A percentile compares a stretch with the other conserved stretches of the same genome.
phyloP scores from a whole-genome alignment of 805 yeast species.

The Candida ulmi region DNA sequence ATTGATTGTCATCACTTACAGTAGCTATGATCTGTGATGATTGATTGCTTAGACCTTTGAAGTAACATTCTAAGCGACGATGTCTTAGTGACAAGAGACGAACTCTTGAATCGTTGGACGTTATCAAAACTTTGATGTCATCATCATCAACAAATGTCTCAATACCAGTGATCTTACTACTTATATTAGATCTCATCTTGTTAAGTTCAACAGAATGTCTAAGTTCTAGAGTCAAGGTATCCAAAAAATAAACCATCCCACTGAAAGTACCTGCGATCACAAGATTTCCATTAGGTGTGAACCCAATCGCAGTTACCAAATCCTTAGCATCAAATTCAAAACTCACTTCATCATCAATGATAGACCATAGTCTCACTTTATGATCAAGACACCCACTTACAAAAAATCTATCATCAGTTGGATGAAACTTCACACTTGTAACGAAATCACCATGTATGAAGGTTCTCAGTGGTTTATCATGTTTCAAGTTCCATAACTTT shows the following conservation, averaged over 20 bases:
- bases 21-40: constrained; percentile 70
- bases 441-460: constrained; percentile 79
- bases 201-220: constrained; percentile 40
- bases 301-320: constrained; percentile 67
- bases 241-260: constrained; percentile 58
- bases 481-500: constrained; percentile 78
- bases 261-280: constrained; percentile 72
- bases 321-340: constrained; percentile 57
- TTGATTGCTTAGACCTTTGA: constrained; percentile 68
- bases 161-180: constrained; percentile 74
- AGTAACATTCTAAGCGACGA: constrained; percentile 54
- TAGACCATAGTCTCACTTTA: constrained; percentile 74
- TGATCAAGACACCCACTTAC: constrained; percentile 78
- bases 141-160: constrained; percentile 37
- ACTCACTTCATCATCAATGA: constrained; percentile 63
- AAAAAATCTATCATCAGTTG: constrained; percentile 82
- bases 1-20: constrained; percentile 47
- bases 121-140: constrained; percentile 45
- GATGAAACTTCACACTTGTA: constrained; percentile 75
- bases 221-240: constrained; percentile 56
- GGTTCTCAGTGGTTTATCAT: constrained; percentile 53
- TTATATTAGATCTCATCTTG: constrained; percentile 28
- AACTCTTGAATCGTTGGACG: constrained; percentile 79
- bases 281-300: constrained; percentile 60
- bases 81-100: constrained; percentile 56